These are phyloP conservation scores for Boletus pseudopeckii DNA, from an alignment of 768 basidiomycete genomes.

Conservation along the genomic window DNA sequence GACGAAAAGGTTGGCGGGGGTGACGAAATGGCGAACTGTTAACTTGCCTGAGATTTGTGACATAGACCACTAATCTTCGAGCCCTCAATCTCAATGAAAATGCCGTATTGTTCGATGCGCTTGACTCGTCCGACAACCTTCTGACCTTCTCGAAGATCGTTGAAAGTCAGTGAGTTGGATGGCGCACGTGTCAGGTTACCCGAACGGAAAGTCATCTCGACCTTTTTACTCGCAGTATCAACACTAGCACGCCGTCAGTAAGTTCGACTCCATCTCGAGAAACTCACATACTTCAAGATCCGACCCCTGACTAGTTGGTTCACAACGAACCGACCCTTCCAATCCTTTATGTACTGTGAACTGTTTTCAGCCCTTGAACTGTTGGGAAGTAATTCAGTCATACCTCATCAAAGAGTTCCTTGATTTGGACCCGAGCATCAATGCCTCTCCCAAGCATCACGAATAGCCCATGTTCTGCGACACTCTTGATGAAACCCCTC, in stretches of 20 bases:
- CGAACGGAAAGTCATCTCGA: conserved; percentile 89
- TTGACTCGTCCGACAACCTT: conserved; percentile 79
- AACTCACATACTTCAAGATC: conserved; percentile 60
- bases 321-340: conserved; percentile 76
- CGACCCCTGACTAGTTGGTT: conserved; percentile 88
- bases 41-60: conserved; percentile 83
- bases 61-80: conserved; percentile 87
- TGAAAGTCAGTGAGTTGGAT: conserved; percentile 38
- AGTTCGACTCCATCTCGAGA: neutral
- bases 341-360: conserved; percentile 87
- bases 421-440: conserved; percentile 90
- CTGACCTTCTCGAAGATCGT: conserved; percentile 72
- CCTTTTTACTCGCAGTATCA: conserved; percentile 64
- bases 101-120: conserved; percentile 80
- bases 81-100: conserved; percentile 89
- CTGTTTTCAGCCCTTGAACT: conserved; percentile 7
- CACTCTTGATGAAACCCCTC: conserved; percentile 86
- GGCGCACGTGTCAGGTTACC: conserved; percentile 45
- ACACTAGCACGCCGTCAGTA: conserved; percentile 46
- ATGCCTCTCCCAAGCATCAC: conserved; percentile 80
- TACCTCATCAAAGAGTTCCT: conserved; percentile 87
- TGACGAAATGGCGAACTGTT: neutral
- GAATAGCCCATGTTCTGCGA: conserved; percentile 85
- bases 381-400: neutral
- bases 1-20: conserved; percentile 1